phyloP scores from a whole-genome alignment of 192 early-diverging fungal genomes.

The Coemansia reversa region DNA sequence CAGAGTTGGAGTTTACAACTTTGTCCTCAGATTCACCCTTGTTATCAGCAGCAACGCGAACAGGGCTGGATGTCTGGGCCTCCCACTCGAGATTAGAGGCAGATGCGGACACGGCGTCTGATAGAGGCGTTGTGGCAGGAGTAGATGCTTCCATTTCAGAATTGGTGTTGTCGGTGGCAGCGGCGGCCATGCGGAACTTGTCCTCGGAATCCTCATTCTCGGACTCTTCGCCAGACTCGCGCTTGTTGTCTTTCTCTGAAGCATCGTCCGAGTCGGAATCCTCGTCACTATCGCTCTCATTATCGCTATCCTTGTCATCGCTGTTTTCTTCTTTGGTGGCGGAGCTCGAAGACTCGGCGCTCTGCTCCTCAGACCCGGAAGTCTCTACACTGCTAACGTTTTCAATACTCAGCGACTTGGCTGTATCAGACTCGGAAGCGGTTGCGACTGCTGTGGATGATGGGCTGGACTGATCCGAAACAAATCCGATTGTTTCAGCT shows the following conservation, averaged over 20 bases:
- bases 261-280: conserved; percentile 9
- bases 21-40: conserved; percentile 8
- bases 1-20: conserved; percentile 2
- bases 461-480: no score
- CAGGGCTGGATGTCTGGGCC: background rate
- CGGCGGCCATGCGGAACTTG: conserved; percentile 9
- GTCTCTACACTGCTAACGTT: conserved; percentile 15
- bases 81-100: background rate
- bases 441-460: background rate
- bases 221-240: conserved; percentile 10
- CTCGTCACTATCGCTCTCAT: conserved; percentile 21
- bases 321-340: conserved; percentile 10
- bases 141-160: background rate
- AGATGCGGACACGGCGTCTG: background rate
- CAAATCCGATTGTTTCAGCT: no score
- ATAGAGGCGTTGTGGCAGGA: background rate
- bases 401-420: conserved; percentile 41
- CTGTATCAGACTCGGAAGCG: conserved; percentile 5
- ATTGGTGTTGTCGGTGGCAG: background rate
- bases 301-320: conserved; percentile 20
- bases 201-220: conserved; percentile 14
- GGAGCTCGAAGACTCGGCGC: background rate
- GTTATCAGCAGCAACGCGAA: conserved; percentile 1
- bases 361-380: background rate
- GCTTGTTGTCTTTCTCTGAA: conserved; percentile 1